Conservation (phyloP, 768 basidiomycete species). For the Lyophyllum atratum region DNA sequence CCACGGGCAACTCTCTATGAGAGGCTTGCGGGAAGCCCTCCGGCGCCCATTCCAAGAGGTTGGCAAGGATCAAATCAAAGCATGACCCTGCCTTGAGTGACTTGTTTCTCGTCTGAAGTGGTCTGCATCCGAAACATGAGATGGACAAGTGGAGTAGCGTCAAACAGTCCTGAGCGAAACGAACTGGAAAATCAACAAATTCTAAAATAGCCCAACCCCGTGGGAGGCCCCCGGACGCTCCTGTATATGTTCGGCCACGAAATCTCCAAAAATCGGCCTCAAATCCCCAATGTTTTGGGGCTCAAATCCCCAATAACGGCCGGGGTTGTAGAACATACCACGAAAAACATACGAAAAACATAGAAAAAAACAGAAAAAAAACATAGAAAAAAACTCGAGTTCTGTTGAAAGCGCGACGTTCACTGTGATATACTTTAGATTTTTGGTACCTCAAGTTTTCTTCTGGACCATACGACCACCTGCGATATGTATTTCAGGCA, state of each 20-base stretch:
- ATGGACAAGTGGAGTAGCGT: conserved; percentile 29
- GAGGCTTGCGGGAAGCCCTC: conserved; percentile 42
- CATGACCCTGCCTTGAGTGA: conserved; percentile 48
- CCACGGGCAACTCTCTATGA: conserved; percentile 48
- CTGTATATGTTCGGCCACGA: neutral
- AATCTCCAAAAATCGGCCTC: neutral
- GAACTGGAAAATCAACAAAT: too few relatives aligned
- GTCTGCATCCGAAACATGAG: conserved; percentile 55
- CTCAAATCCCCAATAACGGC: neutral
- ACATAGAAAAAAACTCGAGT: too few relatives aligned
- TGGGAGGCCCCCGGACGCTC: neutral
- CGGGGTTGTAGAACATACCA: neutral
- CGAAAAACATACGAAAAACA: neutral
- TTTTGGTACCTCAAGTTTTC: too few relatives aligned
- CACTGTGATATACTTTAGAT: too few relatives aligned
- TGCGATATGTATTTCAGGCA: too few relatives aligned
- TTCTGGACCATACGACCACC: too few relatives aligned
- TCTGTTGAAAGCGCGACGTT: too few relatives aligned
- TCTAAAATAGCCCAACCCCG: too few relatives aligned
- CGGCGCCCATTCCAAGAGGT: conserved; percentile 40
- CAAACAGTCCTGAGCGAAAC: too few relatives aligned
- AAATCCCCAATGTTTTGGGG: neutral
- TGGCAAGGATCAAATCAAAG: conserved; percentile 43
- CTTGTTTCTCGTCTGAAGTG: conserved; percentile 46
- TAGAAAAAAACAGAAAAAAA: neutral